These are phyloP conservation scores for Fusarium irregulare DNA, from an alignment of 2,329 filamentous ascomycete genomes.

Conservation along the genomic window DNA sequence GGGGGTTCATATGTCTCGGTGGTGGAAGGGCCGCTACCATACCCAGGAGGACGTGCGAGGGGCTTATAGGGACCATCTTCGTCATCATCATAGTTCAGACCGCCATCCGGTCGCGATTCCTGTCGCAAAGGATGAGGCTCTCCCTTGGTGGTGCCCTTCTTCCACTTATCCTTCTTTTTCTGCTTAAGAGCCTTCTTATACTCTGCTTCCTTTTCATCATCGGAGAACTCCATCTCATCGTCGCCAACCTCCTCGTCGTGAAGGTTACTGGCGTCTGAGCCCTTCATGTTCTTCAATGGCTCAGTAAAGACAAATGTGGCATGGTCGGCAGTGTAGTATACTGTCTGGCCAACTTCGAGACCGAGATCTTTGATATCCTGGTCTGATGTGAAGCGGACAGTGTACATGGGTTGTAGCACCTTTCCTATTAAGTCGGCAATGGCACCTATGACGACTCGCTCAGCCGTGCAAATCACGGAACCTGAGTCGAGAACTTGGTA, in stretches of 20 bases:
- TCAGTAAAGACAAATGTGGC: constrained; percentile 90
- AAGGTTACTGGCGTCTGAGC: constrained; percentile 93
- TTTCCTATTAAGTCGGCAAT: constrained; percentile 88
- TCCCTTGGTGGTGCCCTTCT: constrained; percentile 55
- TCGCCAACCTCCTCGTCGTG: constrained; percentile 90
- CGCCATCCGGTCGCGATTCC: constrained; percentile 54
- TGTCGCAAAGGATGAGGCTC: constrained; percentile 56
- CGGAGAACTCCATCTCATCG: constrained; percentile 94
- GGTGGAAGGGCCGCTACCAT: constrained; percentile 62
- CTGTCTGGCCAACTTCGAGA: constrained; percentile 73
- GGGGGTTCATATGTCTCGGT: constrained; percentile 53
- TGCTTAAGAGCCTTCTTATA: constrained; percentile 77
- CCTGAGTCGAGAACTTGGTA: constrained; percentile 86
- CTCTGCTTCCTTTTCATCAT: constrained; percentile 93
- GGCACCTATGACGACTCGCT: constrained; percentile 81
- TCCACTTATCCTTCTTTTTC: constrained; percentile 66
- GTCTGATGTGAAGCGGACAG: constrained; percentile 77
- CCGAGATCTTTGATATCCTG: constrained; percentile 75
- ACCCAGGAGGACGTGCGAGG: constrained; percentile 73
- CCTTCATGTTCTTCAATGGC: constrained; percentile 80
- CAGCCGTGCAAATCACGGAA: constrained; percentile 82
- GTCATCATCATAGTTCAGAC: constrained; percentile 75
- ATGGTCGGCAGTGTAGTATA: constrained; percentile 84
- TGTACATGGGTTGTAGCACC: constrained; percentile 88
- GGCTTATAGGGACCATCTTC: constrained; percentile 79